These are phyloP conservation scores for Choanephora cucurbitarum DNA, from an alignment of 371 early-diverging fungal species.

Conservation along the genomic window DNA sequence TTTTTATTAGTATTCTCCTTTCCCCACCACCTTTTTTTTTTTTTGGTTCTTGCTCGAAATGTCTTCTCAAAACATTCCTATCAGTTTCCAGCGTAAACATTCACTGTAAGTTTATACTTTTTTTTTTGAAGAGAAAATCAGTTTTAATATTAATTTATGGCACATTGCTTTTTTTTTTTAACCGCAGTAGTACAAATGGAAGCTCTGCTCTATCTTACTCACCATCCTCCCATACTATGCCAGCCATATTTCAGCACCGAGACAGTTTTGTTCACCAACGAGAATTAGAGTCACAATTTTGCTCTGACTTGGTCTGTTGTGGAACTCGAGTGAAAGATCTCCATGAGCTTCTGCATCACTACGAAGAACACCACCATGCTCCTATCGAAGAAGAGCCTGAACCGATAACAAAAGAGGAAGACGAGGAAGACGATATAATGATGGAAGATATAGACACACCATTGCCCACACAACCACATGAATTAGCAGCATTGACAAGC, in stretches of 20 bases:
- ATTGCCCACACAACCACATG: slow-evolving; percentile 27
- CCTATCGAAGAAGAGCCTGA: slow-evolving; percentile 70
- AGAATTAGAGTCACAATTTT: slow-evolving; percentile 85
- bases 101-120: slow-evolving; percentile 19
- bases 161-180: too few species aligned
- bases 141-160: too few species aligned
- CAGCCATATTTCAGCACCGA: slow-evolving; percentile 53
- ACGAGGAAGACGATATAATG: slow-evolving; percentile 19
- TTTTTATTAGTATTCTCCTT: background rate
- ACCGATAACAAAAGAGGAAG: slow-evolving; percentile 22
- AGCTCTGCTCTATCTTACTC: slow-evolving; percentile 25
- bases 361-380: slow-evolving; percentile 88
- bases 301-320: slow-evolving; percentile 91
- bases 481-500: slow-evolving; percentile 19
- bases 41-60: background rate
- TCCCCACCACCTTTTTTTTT: background rate
- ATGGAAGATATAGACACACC: slow-evolving; percentile 12
- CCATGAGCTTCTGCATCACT: slow-evolving; percentile 91
- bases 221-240: slow-evolving; percentile 32
- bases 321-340: slow-evolving; percentile 80
- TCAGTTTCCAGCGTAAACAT: slow-evolving; percentile 24
- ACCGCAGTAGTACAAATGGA: slow-evolving; percentile 8
- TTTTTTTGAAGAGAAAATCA: background rate
- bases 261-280: slow-evolving; percentile 68
- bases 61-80: slow-evolving; percentile 30